phyloP scores from a whole-genome alignment of 805 yeast species.

The Tetrapisispora arboricola region DNA sequence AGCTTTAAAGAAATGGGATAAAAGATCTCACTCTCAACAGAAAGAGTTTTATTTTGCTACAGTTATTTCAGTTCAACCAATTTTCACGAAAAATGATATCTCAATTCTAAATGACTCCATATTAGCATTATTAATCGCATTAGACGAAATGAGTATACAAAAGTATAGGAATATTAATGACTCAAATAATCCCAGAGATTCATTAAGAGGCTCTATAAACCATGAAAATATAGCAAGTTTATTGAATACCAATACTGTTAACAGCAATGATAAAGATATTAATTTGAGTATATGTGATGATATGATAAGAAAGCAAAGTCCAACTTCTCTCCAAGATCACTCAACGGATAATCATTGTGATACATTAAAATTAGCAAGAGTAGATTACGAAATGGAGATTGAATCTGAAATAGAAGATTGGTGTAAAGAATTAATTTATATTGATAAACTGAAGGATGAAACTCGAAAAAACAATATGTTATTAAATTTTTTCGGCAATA shows the following conservation, averaged over 20 bases:
- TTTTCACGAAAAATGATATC: slow-evolving; percentile 82
- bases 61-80: slow-evolving; percentile 94
- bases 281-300: neutral
- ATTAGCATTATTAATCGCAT: slow-evolving; percentile 9
- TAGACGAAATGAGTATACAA: slow-evolving; percentile 4
- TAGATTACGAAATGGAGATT: slow-evolving; percentile 13
- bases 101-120: slow-evolving; percentile 69
- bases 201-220: neutral
- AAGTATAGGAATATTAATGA: neutral
- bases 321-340: neutral
- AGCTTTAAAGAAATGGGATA: slow-evolving; percentile 96
- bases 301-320: neutral
- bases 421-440: slow-evolving; percentile 26
- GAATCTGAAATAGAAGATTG: slow-evolving; percentile 28
- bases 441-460: slow-evolving; percentile 24
- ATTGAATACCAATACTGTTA: neutral
- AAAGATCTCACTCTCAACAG: slow-evolving; percentile 87
- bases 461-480: slow-evolving; percentile 16
- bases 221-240: neutral
- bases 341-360: neutral
- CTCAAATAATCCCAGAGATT: neutral
- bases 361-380: neutral
- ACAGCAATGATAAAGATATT: neutral
- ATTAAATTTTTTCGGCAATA: slow-evolving; percentile 18
- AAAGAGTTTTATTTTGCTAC: slow-evolving; percentile 85